Evolutionary conservation across 768 basidiomycete species (phyloP).

Genomic region (Auriscalpium orientale): DNA sequence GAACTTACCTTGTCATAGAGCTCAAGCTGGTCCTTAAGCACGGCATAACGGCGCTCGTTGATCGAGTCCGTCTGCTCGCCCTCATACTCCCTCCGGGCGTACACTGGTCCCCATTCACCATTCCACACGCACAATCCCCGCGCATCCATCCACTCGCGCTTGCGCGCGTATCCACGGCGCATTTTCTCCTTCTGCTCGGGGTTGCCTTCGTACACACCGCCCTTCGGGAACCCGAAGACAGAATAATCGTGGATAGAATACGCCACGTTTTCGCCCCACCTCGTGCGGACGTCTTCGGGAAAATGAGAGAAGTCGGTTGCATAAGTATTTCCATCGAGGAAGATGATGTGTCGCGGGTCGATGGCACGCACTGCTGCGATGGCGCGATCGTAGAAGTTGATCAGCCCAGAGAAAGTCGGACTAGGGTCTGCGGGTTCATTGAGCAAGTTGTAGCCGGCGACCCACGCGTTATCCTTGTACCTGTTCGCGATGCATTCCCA

Average conservation of each 20-base stretch:
- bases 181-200: conserved; percentile 22
- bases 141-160: conserved; percentile 32
- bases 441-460: conserved; percentile 39
- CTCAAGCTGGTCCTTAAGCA: conserved; percentile 31
- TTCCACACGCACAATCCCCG: conserved; percentile 23
- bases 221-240: conserved; percentile 30
- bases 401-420: conserved; percentile 22
- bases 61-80: conserved; percentile 27
- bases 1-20: conserved; percentile 26
- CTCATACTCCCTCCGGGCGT: conserved; percentile 25
- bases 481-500: conserved; percentile 35
- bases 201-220: conserved; percentile 24
- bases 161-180: conserved; percentile 24
- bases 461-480: conserved; percentile 37
- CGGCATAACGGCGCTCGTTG: conserved; percentile 30
- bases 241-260: conserved; percentile 34
- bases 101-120: conserved; percentile 40
- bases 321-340: conserved; percentile 36
- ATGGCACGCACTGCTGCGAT: conserved; percentile 33
- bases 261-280: conserved; percentile 29
- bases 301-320: conserved; percentile 27
- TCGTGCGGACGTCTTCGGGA: conserved; percentile 19
- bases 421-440: conserved; percentile 38
- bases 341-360: conserved; percentile 36
- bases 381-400: conserved; percentile 31